Conservation (phyloP, 768 basidiomycete species). For the Kwoniella heveanensis region DNA sequence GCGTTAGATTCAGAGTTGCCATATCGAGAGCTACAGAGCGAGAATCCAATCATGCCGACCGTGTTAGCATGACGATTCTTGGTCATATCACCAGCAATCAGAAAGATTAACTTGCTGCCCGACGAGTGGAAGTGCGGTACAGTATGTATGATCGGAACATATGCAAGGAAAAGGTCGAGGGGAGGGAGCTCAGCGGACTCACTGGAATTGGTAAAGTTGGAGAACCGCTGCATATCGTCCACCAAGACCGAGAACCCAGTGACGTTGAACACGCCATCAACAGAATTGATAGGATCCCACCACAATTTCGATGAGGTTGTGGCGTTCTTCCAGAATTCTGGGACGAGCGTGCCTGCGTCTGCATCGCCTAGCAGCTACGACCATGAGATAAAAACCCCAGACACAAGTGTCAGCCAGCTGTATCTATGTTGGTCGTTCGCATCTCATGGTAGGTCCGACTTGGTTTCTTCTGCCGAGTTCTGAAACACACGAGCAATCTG, state of each 20-base stretch:
- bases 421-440: no score
- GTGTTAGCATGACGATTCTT: no score
- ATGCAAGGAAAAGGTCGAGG: no score
- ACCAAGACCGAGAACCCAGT: slow-evolving; percentile 35
- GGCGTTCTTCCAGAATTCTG: slow-evolving; percentile 24
- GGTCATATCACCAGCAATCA: no score
- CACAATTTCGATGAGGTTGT: slow-evolving; percentile 9
- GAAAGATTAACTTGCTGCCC: not conserved
- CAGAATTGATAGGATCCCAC: slow-evolving; percentile 14
- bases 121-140: not conserved
- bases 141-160: not conserved
- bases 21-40: slow-evolving; percentile 16
- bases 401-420: not conserved
- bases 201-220: slow-evolving; percentile 22
- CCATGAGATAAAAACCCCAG: not conserved
- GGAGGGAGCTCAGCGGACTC: no score
- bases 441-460: no score
- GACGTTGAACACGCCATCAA: slow-evolving; percentile 14
- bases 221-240: slow-evolving; percentile 35
- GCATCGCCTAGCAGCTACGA: slow-evolving; percentile 19
- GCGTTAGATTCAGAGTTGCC: slow-evolving; percentile 4
- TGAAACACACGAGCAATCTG: no score
- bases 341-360: slow-evolving; percentile 20
- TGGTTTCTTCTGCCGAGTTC: no score
- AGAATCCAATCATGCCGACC: no score